Evolutionary conservation across 306 rosid genomes (phyloP).

Genomic region (Cucurbita maxima): DNA sequence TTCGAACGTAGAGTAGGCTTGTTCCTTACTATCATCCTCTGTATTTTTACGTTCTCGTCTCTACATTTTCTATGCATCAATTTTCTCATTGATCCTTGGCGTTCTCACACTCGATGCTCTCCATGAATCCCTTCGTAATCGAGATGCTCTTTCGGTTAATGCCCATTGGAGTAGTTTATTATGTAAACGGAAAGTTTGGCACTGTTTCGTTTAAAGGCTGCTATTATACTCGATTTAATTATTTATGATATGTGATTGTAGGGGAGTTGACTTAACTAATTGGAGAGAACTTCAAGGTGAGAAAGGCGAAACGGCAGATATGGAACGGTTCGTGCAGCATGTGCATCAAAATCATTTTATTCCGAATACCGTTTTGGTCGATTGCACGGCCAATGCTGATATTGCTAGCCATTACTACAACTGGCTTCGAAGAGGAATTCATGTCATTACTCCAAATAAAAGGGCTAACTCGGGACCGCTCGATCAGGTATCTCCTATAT

Average conservation of each 20-base stretch:
- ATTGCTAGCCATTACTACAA: constrained; percentile 73
- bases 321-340: constrained; percentile 61
- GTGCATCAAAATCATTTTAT: constrained; percentile 92
- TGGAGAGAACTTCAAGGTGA: constrained; percentile 67
- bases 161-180: neutral
- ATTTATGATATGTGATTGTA: constrained; percentile 16
- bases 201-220: neutral
- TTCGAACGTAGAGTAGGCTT: neutral
- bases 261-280: constrained; percentile 67
- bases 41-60: neutral
- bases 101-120: neutral
- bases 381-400: constrained; percentile 84
- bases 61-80: neutral
- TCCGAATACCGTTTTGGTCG: constrained; percentile 83
- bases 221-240: neutral
- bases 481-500: constrained; percentile 49
- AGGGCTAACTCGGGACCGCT: constrained; percentile 97
- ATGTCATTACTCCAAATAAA: constrained; percentile 89
- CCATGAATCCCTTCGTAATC: neutral
- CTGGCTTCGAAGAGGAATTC: constrained; percentile 90
- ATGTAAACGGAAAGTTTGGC: neutral
- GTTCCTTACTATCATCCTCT: neutral
- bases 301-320: constrained; percentile 52
- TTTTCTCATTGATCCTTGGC: neutral
- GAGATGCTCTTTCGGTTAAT: neutral